Percentiles rank a stretch among this genome's conserved stretches.
These are phyloP conservation scores for Lycium barbarum DNA, from an alignment of 257 asterid species.

Conservation along the genomic window DNA sequence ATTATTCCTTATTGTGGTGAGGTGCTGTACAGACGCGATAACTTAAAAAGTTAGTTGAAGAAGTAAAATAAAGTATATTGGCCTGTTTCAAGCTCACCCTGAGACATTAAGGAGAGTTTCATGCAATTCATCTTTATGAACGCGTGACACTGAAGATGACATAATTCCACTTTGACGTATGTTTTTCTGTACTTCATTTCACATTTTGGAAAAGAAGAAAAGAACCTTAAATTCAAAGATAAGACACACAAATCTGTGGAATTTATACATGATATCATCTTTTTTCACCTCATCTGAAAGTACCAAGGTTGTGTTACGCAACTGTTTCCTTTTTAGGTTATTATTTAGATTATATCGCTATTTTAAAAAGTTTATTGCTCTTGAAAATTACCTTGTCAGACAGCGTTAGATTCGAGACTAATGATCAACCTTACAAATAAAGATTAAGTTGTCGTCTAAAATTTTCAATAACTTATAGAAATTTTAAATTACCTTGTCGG, in stretches of 20 bases:
- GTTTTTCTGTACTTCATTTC: conserved; percentile 30
- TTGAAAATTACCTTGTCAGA: too few species aligned
- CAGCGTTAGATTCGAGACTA: too few species aligned
- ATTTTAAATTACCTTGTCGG: too few species aligned
- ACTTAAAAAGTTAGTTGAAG: conserved; percentile 62
- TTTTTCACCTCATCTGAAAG: too few species aligned
- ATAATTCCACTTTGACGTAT: conserved; percentile 57
- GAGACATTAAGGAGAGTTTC: conserved; percentile 64
- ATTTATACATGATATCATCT: neutral
- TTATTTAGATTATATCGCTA: too few species aligned
- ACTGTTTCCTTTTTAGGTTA: too few species aligned
- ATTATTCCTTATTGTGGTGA: neutral
- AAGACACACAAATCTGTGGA: neutral
- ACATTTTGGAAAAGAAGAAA: neutral
- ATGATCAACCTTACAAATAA: too few species aligned
- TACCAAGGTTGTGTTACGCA: neutral
- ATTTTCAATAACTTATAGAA: too few species aligned
- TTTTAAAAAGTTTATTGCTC: too few species aligned
- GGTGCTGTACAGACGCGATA: conserved; percentile 53
- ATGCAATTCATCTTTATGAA: conserved; percentile 26
- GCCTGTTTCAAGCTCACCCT: conserved; percentile 61
- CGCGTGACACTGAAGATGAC: conserved; percentile 57
- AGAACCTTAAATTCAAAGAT: neutral
- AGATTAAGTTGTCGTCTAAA: too few species aligned
- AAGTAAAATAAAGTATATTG: conserved; percentile 65